Evolutionary conservation across 2,329 filamentous ascomycete species (phyloP).

Genomic region (Alternaria panax): DNA sequence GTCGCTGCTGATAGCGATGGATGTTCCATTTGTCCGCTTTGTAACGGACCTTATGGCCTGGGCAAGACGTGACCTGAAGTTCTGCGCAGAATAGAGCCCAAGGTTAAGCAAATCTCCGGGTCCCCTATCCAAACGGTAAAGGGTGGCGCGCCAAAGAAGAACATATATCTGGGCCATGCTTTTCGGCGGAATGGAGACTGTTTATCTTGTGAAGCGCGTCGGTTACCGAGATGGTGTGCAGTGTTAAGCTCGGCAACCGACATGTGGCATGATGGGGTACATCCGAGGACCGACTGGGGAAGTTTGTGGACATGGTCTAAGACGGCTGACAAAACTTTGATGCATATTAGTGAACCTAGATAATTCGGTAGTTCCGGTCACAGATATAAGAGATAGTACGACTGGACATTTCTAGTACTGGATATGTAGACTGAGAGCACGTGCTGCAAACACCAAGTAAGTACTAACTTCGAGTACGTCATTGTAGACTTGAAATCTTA

Average conservation of each 20-base stretch:
- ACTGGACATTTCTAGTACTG: neutral
- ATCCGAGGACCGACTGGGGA: conserved; percentile 31
- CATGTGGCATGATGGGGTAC: conserved; percentile 23
- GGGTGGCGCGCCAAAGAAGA: conserved; percentile 1
- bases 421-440: neutral
- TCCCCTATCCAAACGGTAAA: conserved; percentile 10
- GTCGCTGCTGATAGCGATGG: conserved; percentile 36
- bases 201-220: conserved; percentile 7
- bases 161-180: conserved; percentile 28
- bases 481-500: neutral
- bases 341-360: neutral
- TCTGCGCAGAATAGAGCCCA: conserved; percentile 50
- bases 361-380: neutral
- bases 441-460: conserved; percentile 6
- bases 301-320: conserved; percentile 7
- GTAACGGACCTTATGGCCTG: conserved; percentile 36
- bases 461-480: conserved; percentile 11
- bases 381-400: neutral
- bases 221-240: conserved; percentile 23
- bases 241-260: conserved; percentile 43
- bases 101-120: conserved; percentile 21
- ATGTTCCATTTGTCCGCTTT: conserved; percentile 50
- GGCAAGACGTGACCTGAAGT: conserved; percentile 47
- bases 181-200: conserved; percentile 29
- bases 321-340: neutral